Conservation (phyloP, 129 eudicot genomes). For the Daucus carota region DH1_v3.0 NC_030386.2:31149001-31149500, state of each 20-base stretch:
- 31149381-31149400: conserved; percentile 63
- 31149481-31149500: conserved; percentile 52
- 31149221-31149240: conserved; percentile 41
- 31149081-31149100: conserved; percentile 17
- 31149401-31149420: conserved; percentile 25
- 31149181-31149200: conserved; percentile 47
- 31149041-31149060: conserved; percentile 19
- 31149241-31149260: conserved; percentile 40
- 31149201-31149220: conserved; percentile 38
- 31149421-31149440: conserved; percentile 71
- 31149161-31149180: conserved; percentile 43
- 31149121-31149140: conserved; percentile 32
- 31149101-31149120: conserved; percentile 32
- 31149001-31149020: background rate
- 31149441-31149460: conserved; percentile 64
- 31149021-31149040: conserved; percentile 15
- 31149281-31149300: conserved; percentile 46
- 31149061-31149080: conserved; percentile 17
- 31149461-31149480: conserved; percentile 54
- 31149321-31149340: background rate
- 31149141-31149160: conserved; percentile 36
- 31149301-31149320: conserved; percentile 14
- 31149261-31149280: conserved; percentile 86
- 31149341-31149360: conserved; percentile 36
- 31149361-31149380: conserved; percentile 85